Conservation (phyloP, 2,329 filamentous ascomycete genomes). For the Clarireedia paspali region DNA sequence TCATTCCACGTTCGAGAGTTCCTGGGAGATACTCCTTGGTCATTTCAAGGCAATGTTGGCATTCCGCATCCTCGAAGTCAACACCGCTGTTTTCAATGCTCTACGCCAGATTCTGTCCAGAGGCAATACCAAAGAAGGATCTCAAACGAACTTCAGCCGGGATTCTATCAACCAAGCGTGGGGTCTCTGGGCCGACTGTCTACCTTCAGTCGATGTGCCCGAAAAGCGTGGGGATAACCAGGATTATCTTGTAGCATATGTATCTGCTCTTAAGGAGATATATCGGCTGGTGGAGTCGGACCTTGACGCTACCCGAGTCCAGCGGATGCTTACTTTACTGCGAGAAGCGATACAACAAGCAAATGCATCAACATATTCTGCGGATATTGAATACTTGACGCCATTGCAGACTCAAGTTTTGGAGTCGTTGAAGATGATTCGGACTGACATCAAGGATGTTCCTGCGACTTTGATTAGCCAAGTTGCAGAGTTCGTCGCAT, state of each 20-base stretch:
- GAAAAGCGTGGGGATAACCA: constrained; percentile 58
- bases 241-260: constrained; percentile 77
- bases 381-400: constrained; percentile 66
- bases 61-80: constrained; percentile 60
- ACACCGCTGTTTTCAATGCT: constrained; percentile 63
- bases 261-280: constrained; percentile 66
- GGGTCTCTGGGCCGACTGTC: constrained; percentile 60
- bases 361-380: constrained; percentile 58
- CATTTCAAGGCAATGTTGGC: constrained; percentile 60
- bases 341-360: constrained; percentile 64
- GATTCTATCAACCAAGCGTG: constrained; percentile 54
- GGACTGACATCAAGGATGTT: constrained; percentile 56
- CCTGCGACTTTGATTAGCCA: constrained; percentile 61
- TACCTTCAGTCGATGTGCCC: constrained; percentile 43
- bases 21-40: constrained; percentile 68
- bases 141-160: constrained; percentile 23
- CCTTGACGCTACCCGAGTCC: constrained; percentile 54
- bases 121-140: constrained; percentile 37
- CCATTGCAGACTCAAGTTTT: constrained; percentile 64
- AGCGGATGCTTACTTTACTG: constrained; percentile 63
- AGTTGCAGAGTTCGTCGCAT: constrained; percentile 60
- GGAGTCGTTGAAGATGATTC: constrained; percentile 58
- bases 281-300: constrained; percentile 65
- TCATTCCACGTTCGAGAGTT: constrained; percentile 57
- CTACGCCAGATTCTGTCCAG: constrained; percentile 53